Conservation (phyloP, 495 filamentous ascomycete species). For the Penicillium macrosclerotiorum region DNA sequence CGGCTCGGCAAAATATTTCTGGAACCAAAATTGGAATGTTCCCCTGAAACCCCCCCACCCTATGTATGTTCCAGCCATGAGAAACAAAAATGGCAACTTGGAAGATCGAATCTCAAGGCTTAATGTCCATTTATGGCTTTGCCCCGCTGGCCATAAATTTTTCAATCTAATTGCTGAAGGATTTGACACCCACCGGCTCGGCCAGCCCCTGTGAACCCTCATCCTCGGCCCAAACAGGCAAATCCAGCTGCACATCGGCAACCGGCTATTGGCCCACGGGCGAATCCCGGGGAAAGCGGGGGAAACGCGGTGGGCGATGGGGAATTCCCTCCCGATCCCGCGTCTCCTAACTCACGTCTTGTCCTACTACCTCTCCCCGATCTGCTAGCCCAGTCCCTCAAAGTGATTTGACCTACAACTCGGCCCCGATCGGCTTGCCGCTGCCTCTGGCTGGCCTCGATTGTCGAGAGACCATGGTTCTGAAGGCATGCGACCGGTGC, state of each 20-base stretch:
- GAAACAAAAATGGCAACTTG: too few relatives aligned
- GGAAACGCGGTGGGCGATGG: conserved; percentile 7
- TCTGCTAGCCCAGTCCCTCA: background rate
- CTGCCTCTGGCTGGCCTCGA: conserved; percentile 2
- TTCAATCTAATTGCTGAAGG: too few relatives aligned
- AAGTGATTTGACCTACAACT: background rate
- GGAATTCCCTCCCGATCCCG: conserved; percentile 1
- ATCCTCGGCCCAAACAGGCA: background rate
- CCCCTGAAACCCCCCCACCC: too few relatives aligned
- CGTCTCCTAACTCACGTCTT: conserved; percentile 2
- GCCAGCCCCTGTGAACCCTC: background rate
- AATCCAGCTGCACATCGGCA: background rate
- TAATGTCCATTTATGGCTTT: too few relatives aligned
- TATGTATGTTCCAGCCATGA: too few relatives aligned
- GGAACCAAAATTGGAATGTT: too few relatives aligned
- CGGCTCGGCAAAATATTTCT: too few relatives aligned
- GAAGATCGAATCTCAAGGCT: too few relatives aligned
- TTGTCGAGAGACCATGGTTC: conserved; percentile 17
- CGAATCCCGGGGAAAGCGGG: conserved; percentile 17
- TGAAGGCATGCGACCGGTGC: conserved; percentile 28
- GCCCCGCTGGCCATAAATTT: too few relatives aligned
- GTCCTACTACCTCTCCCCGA: background rate
- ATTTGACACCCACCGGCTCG: too few relatives aligned
- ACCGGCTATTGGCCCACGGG: conserved; percentile 3
- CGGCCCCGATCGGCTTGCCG: conserved; percentile 5